Base-by-base conservation (phyloP, 2,329 filamentous ascomycete genomes). In the Talaromyces sp. region DNA sequence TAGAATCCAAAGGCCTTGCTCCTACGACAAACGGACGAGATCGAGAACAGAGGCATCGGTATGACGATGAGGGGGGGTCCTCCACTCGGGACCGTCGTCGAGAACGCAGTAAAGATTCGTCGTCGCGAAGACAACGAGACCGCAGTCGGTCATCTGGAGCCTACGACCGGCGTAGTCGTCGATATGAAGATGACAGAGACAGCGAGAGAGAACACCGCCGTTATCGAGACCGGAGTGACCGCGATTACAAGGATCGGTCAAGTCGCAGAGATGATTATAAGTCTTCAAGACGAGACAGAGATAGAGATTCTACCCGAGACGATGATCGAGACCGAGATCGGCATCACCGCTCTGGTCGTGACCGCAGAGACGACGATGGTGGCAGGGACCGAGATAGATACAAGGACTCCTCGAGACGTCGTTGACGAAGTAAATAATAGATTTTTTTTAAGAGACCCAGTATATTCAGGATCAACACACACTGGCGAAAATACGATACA, bases 1-100 rank as follows among this genome's bases (percentile, higher is more conserved):
- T 83, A 67, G 75, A 79, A 48, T 74, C 80, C 60, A 80, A 74
- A 74, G n/a, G 73, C 78, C 55, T 78, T 76, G 75, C 74, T 74
- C 63, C 75, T 80, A 56, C 70, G 76, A 65, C 69, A 79, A 56
- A 50, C 35, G 41, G 51, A 32, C 51, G 55, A n/a, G 61, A 57
- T 31, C 46, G 57, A 57, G 56, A 66, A 58, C 70, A 72, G 55
- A 67, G 72, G 54, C 69, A 70, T 41, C 70, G 75, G 56, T 70
- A 74, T 56, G 66, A 72, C 24, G 63, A 69, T 12, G 67, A 69
- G 14, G 59, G 58, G 56, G 65, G 69, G 60, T 32, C 48, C 10
- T 14, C 14, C 8, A 70, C 72, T 51, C 64, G 66, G 57, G 67
- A 72, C 55, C 71, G 71, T 21, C 74, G 72, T 61, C 72, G 70